Percentiles rank a stretch among this genome's conserved stretches.
phyloP scores from a whole-genome alignment of 257 asterid species.

The Solanum clarkiae region DNA sequence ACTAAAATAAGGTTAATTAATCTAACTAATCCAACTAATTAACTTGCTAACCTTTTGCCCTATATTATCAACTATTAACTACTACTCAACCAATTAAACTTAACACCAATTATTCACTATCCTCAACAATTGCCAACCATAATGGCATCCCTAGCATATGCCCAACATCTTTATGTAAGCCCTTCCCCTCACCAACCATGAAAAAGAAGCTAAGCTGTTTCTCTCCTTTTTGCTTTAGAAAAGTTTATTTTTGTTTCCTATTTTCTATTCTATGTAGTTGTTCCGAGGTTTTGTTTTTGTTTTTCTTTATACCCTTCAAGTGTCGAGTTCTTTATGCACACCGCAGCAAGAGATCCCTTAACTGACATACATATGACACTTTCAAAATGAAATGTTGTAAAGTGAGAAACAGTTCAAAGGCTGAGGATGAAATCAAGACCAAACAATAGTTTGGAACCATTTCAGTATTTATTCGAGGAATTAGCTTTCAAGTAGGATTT shows the following conservation, averaged over 20 bases:
- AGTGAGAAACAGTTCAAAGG: background rate
- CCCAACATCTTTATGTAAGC: background rate
- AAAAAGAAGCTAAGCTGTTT: background rate
- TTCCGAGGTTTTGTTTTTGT: background rate
- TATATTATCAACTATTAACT: too few species aligned
- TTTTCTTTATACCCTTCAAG: background rate
- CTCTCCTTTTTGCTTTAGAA: background rate
- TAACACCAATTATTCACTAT: too few species aligned
- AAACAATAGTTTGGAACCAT: background rate
- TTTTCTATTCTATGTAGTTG: background rate
- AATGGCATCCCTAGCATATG: background rate
- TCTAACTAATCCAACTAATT: too few species aligned
- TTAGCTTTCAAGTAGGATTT: background rate
- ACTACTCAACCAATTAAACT: too few species aligned
- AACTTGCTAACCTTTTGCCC: too few species aligned
- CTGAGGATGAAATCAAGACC: background rate
- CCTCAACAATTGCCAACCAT: background rate
- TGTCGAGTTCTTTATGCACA: background rate
- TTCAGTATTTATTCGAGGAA: background rate
- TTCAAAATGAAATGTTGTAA: background rate
- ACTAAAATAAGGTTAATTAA: too few species aligned
- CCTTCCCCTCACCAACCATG: background rate
- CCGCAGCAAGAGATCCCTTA: background rate
- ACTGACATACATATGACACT: background rate
- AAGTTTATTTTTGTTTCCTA: background rate